Evolutionary conservation across 2,329 filamentous ascomycete species (phyloP), one percentile per base, ranked within the genome.

Genomic region (Rugonectria rugulosa): DNA sequence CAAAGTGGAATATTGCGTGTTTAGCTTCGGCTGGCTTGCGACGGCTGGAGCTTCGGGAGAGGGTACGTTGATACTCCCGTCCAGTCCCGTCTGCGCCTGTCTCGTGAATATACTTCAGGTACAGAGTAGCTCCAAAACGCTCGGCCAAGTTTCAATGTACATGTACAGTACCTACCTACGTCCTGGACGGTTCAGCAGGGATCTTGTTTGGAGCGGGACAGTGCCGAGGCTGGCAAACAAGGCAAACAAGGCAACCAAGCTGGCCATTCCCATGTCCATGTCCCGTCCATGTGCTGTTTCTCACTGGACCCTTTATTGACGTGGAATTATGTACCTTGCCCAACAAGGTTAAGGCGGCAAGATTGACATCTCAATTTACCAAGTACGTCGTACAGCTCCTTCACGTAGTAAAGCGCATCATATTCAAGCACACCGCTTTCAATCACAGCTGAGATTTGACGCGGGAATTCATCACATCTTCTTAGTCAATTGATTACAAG

Each of bases 161-260:
- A 32, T 14, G 11, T 6, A 27, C 24, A 7, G 11, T 27, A 27
- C 6, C 11, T 27, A 27, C 24, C 11, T 27, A 27, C n/a, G n/a
- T n/a, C n/a, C n/a, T n/a, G n/a, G n/a, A n/a, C n/a, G n/a, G n/a
- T n/a, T 32, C 5, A 6, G 10, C 65, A 70, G 64, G 68, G 68
- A 51, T 68, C 42, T 9, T 26, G 32, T 17, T 36, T 36, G 32
- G 43, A 40, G 53, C 63, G 56, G 63, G 32, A n/a, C 55, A 60
- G 61, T 67, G 57, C 68, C 64, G 68, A 70, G 68, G 65, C 58
- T 14, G 29, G n/a, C n/a, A n/a, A n/a, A n/a, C n/a, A n/a, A n/a
- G n/a, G n/a, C n/a, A n/a, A n/a, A n/a, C n/a, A n/a, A n/a, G n/a
- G n/a, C n/a, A n/a, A n/a, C n/a, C n/a, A n/a, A n/a, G n/a, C n/a